Conservation (phyloP, 2,329 filamentous ascomycete species). For the Hirsutella thompsonii region DNA sequence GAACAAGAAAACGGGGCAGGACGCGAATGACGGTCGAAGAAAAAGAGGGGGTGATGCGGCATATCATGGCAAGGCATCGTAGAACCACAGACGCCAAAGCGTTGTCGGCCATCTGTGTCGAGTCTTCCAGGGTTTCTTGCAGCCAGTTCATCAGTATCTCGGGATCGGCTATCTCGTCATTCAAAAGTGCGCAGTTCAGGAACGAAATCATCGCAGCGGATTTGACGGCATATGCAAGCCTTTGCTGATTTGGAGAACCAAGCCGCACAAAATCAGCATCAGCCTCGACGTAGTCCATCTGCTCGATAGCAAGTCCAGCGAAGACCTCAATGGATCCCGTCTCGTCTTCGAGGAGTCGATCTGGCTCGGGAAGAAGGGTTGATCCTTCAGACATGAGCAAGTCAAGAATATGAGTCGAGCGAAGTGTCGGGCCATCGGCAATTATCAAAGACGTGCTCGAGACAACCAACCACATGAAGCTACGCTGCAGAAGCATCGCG, state of each 20-base stretch:
- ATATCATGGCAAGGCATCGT: conserved; percentile 70
- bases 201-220: conserved; percentile 70
- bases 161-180: conserved; percentile 67
- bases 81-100: conserved; percentile 66
- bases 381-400: conserved; percentile 50
- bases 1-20: conserved; percentile 77
- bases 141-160: conserved; percentile 77
- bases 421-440: conserved; percentile 45
- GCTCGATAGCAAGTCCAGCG: conserved; percentile 61
- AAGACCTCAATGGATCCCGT: conserved; percentile 47
- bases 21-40: conserved; percentile 67
- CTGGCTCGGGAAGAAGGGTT: conserved; percentile 21
- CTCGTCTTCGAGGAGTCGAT: conserved; percentile 33
- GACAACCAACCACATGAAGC: conserved; percentile 75
- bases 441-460: conserved; percentile 65
- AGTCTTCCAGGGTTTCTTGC: conserved; percentile 67
- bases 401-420: conserved; percentile 56
- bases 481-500: conserved; percentile 81
- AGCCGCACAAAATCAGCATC: conserved; percentile 76
- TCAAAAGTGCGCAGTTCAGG: conserved; percentile 71
- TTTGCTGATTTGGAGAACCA: conserved; percentile 76
- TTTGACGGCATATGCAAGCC: conserved; percentile 75
- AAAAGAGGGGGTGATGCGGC: conserved; percentile 58
- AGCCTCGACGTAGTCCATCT: conserved; percentile 78
- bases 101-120: conserved; percentile 69